A percentile compares a stretch with the other conserved stretches of the same genome.
phyloP scores from a whole-genome alignment of 1,284 basidiomycete genomes.

The Clitocybe nebularis region DNA sequence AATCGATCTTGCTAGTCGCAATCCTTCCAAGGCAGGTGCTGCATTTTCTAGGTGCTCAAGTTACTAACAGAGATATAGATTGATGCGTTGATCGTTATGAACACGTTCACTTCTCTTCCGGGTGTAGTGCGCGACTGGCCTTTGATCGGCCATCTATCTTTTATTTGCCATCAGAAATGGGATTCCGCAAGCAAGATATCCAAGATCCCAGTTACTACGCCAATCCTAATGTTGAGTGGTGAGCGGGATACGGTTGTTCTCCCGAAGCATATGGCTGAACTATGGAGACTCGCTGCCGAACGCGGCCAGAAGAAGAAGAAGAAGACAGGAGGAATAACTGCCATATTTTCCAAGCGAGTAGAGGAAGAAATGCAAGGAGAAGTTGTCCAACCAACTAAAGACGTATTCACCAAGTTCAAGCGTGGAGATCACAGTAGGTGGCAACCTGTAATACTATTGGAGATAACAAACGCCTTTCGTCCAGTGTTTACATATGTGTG shows the following conservation, averaged over 20 bases:
- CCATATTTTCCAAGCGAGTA: too few relatives aligned
- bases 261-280: constrained; percentile 24
- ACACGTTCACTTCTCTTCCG: constrained; percentile 33
- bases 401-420: constrained; percentile 8
- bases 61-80: constrained; percentile 16
- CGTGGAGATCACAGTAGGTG: constrained; percentile 8
- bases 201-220: constrained; percentile 21
- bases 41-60: background rate
- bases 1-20: constrained; percentile 35
- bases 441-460: too few relatives aligned
- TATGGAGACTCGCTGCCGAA: constrained; percentile 26
- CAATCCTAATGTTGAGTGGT: constrained; percentile 32
- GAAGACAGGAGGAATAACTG: background rate
- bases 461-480: too few relatives aligned
- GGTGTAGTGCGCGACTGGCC: constrained; percentile 28
- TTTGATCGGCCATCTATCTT: constrained; percentile 24
- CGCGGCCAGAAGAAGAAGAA: constrained; percentile 13
- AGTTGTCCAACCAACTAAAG: constrained; percentile 1
- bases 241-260: constrained; percentile 26
- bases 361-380: background rate
- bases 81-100: constrained; percentile 27
- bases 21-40: constrained; percentile 24
- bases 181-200: constrained; percentile 25
- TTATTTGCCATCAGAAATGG: constrained; percentile 29
- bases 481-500: too few relatives aligned